Conservation (phyloP, 2,329 filamentous ascomycete species). For the Colletotrichum agaves region DNA sequence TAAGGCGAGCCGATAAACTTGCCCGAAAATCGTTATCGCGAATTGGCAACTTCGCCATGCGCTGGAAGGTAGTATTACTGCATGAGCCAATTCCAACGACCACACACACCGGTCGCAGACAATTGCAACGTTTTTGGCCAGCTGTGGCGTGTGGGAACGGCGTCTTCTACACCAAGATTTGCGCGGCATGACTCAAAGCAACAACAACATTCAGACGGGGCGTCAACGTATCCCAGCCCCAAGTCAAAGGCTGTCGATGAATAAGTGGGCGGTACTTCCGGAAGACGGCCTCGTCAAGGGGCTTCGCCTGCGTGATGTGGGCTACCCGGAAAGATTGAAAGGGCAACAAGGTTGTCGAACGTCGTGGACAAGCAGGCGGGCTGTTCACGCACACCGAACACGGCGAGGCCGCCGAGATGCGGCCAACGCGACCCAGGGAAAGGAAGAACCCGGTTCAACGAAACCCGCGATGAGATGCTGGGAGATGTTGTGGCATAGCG, state of each 20-base stretch:
- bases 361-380: background rate
- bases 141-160: background rate
- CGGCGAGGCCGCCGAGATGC: background rate
- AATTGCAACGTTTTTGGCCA: background rate
- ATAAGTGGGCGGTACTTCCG: conserved; percentile 12
- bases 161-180: background rate
- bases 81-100: background rate
- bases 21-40: conserved; percentile 5
- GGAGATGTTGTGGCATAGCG: conserved; percentile 2
- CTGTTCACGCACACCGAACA: background rate
- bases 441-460: conserved; percentile 17
- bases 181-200: conserved; percentile 16
- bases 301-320: conserved; percentile 15
- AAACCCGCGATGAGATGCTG: conserved; percentile 3
- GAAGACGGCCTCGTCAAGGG: conserved; percentile 10
- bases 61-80: background rate
- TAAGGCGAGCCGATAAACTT: background rate
- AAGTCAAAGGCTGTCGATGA: background rate
- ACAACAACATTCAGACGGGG: conserved; percentile 4
- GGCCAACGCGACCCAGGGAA: background rate
- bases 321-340: background rate
- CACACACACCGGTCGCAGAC: background rate
- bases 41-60: background rate
- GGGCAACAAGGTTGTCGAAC: background rate
- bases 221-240: conserved; percentile 15